Conservation (phyloP, 1,139 yeast species). For the Magnusiomyces paraingens region DNA sequence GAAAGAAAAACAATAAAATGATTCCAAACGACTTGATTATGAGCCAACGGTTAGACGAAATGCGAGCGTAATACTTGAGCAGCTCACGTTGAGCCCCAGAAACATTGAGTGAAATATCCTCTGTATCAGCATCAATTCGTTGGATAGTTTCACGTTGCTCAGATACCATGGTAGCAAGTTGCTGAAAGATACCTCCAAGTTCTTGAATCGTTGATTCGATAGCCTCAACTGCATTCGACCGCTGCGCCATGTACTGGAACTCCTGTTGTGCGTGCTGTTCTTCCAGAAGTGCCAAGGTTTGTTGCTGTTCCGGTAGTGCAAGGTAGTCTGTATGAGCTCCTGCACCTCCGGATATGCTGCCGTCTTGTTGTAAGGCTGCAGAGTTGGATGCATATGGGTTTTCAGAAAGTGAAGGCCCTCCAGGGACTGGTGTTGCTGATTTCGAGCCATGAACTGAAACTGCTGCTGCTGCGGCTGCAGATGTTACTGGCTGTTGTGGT, state of each 20-base stretch:
- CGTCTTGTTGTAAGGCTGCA: constrained; percentile 33
- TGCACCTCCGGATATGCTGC: constrained; percentile 25
- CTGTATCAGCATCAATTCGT: constrained; percentile 90
- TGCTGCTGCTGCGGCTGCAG: background rate
- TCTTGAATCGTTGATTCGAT: constrained; percentile 94
- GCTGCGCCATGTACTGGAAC: constrained; percentile 68
- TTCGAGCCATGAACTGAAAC: constrained; percentile 3
- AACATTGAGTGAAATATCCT: constrained; percentile 83
- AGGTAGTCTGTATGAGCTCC: constrained; percentile 28
- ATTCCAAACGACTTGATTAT: constrained; percentile 87
- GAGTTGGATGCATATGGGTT: constrained; percentile 29
- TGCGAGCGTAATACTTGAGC: constrained; percentile 79
- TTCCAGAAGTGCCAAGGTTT: constrained; percentile 55
- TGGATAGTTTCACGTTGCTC: constrained; percentile 97
- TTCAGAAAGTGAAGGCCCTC: constrained; percentile 23
- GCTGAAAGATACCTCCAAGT: constrained; percentile 91
- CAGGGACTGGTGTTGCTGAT: constrained; percentile 7
- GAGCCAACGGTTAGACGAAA: constrained; percentile 88
- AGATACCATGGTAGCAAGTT: constrained; percentile 93
- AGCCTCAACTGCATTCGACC: constrained; percentile 89
- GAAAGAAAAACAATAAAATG: constrained; percentile 41
- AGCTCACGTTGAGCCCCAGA: constrained; percentile 92
- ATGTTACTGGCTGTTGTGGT: too few species aligned
- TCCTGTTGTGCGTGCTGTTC: constrained; percentile 47
- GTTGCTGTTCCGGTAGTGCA: constrained; percentile 68